Base-by-base conservation (phyloP, 2,329 filamentous ascomycete genomes). In the Curvularia hawaiiensis region DNA sequence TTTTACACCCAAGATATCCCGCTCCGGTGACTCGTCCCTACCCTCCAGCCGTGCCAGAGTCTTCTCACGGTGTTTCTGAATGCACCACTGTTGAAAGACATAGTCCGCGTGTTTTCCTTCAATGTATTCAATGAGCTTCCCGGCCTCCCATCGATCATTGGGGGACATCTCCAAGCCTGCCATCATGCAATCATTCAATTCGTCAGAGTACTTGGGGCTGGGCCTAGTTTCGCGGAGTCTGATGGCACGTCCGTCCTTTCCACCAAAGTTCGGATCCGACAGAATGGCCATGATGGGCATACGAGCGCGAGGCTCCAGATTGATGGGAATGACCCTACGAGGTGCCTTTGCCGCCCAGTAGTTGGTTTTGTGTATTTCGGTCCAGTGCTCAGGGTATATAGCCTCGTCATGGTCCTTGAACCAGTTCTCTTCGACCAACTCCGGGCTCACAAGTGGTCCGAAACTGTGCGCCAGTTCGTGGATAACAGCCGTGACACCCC, bases 401-500 rank as follows among this genome's bases (percentile, higher is more conserved):
- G n/a, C 16, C 2, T 39, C 35, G 5, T 40, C 38, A 7, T 54
- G 33, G 4, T 39, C 4, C 8, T 26, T 12, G 16, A 47, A 50
- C 54, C 52, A 59, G 16, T 28, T 26, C 18, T 28, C 28, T 43
- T 53, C 26, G 9, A 52, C 57, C 11, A 56, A 11, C 3, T 28
- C n/a, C 1, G 56, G 52, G 26, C 57, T 33, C n/a, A 62, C 61
- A 6, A 64, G 39, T 1, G 68, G 65, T 10, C 53, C 38, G 24
- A 65, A 65, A 11, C 45, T 48, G 20, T 69, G 61, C 3, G 63
- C 66, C 1, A 72, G 48, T 20, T 60, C 60, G 48, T 71, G 65
- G 3, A 75, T 62, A 7, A 71, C 56, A 8, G 64, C 52, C 9
- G 68, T 71, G 3, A 66, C 40, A 2, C 61, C 59, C 71, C 71